Evolutionary conservation across 768 basidiomycete species (phyloP), one percentile per base, ranked within the genome.

Genomic region (Rhizopogon vinicolor): DNA sequence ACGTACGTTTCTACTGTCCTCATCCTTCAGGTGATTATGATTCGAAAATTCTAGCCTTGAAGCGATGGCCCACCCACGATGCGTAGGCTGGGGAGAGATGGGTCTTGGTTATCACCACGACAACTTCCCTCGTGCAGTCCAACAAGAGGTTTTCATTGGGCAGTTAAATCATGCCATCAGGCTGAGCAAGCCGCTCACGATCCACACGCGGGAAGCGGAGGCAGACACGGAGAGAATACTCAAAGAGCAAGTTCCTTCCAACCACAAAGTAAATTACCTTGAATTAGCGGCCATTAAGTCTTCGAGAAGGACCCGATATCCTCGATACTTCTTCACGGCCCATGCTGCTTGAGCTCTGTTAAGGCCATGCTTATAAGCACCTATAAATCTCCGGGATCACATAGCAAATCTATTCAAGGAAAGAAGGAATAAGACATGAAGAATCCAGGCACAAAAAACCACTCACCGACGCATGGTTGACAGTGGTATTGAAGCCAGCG

Each of bases 71-170:
- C 91, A 93, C 61, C 87, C 89, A 1, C 82, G 86, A 10, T 92
- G 90, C 62, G 90, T 93, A 7, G 89, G 90, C 3, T 89, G 87
- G 85, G 92, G 92, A 1, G 92, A 95, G 64, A 93, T 93, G 54
- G 91, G 92, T 0, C 78, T 91, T 12, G 91, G 93, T 58, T 92
- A 90, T 61, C 89, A 92, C 66, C 91, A 93, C 67, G 83, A 89
- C 68, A 78, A 83, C 58, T 89, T 89, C 0, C 88, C 90, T 0
- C 81, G 86, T 9, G 78, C 81, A 0, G 62, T 85, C 1, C 92
- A 94, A 62, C 83, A 78, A 52, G 71, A 71, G 0, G 82, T 91
- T 10, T 85, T 94, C 49, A 66, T 70, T 1, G 74, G 86, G 8
- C 92, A 94, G 66, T 78, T 93, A 6, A 74, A 74, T 13, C 79